Evolutionary conservation across 108 stramenopile genomes (phyloP).

Genomic region (Schizochytrium sp.): DNA sequence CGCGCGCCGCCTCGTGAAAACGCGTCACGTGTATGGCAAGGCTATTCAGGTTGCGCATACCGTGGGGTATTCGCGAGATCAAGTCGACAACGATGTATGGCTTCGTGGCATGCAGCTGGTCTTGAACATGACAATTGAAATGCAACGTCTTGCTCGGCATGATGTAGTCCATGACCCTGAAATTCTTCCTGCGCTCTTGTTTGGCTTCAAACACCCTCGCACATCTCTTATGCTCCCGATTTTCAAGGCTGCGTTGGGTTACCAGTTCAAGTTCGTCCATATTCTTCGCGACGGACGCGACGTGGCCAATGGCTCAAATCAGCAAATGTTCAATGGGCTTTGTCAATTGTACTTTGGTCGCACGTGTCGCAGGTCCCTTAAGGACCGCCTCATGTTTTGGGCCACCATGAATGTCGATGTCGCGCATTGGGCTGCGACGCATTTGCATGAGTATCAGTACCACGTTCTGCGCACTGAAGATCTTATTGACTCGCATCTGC

Average conservation of each 20-base stretch:
- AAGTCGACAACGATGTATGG: neutral
- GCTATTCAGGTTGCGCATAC: neutral
- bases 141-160: neutral
- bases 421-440: neutral
- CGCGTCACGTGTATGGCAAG: neutral
- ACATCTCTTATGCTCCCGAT: neutral
- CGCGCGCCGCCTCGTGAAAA: neutral
- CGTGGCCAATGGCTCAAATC: neutral
- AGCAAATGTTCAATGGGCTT: neutral
- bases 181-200: neutral
- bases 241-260: neutral
- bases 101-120: neutral
- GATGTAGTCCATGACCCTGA: neutral
- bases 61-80: neutral
- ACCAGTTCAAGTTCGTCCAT: neutral
- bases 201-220: constrained; percentile 5
- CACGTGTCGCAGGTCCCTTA: neutral
- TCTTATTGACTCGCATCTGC: neutral
- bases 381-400: neutral
- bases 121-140: neutral
- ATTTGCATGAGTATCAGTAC: neutral
- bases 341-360: neutral
- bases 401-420: neutral
- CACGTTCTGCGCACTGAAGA: neutral
- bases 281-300: neutral